These are phyloP conservation scores for Cercophora newfieldiana DNA, from an alignment of 495 filamentous ascomycete species.

Conservation along the genomic window DNA sequence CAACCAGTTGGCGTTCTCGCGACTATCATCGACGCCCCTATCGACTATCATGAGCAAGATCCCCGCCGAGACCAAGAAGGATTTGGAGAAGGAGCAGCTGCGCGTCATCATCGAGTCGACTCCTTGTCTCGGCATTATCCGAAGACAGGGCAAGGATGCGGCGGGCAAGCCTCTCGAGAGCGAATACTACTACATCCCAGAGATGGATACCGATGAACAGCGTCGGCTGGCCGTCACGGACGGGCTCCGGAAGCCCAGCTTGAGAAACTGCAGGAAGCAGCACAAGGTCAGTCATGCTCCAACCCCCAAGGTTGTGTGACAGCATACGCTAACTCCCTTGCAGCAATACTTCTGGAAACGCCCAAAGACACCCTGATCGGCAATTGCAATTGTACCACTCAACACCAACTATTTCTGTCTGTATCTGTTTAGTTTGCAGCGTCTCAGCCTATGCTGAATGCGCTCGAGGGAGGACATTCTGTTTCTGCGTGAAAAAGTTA, in stretches of 20 bases:
- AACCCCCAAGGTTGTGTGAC: background rate
- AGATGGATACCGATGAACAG: constrained; percentile 77
- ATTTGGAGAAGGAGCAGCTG: constrained; percentile 61
- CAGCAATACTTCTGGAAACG: constrained; percentile 96
- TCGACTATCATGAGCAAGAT: constrained; percentile 84
- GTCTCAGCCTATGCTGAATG: background rate
- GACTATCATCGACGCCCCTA: constrained; percentile 87
- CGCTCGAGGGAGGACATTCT: background rate
- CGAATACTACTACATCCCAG: constrained; percentile 97
- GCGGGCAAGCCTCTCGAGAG: constrained; percentile 91
- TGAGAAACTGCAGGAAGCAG: constrained; percentile 85
- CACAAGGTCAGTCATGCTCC: constrained; percentile 76
- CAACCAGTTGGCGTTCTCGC: constrained; percentile 96
- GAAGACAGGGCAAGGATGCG: constrained; percentile 90
- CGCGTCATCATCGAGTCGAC: constrained; percentile 68
- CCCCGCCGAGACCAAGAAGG: constrained; percentile 62
- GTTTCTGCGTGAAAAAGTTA: background rate
- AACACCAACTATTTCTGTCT: background rate
- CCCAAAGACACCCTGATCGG: constrained; percentile 55
- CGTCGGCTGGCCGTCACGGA: constrained; percentile 81
- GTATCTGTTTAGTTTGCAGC: background rate
- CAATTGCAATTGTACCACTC: background rate
- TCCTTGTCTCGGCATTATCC: constrained; percentile 81
- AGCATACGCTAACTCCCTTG: constrained; percentile 10
- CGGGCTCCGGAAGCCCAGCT: constrained; percentile 79